Base-by-base conservation (phyloP, 2,329 filamentous ascomycete species). In the Hypoxylon sp. region DNA sequence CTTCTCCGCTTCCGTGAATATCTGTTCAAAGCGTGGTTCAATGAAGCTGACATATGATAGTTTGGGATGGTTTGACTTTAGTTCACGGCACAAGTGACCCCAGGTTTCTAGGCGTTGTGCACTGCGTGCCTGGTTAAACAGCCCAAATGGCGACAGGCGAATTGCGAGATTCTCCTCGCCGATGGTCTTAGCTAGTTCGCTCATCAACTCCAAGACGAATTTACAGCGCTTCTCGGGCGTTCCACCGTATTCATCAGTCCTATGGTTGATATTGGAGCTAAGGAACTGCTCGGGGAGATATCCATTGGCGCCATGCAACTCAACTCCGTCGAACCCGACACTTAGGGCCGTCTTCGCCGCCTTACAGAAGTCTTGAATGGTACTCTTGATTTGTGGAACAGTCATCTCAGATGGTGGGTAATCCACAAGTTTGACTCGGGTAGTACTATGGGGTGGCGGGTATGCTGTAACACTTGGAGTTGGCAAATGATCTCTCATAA, bases 281-380 rank as follows among this genome's bases (percentile, higher is more conserved):
- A 84, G 80, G 77, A 89, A 89, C 71, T 88, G 86, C 59, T 88
- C 85, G 35, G 85, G 78, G 5, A 88, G 78, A 67, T 87, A 87
- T 8, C 83, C 83, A 55, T 85, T 84, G 13, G 81, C 81, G 3
- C 60, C 60, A 52, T 71, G 69, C 11, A 70, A 24, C 54, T 71
- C 69, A 31, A 71, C 63, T 13, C 67, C 67, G 54, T 71, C 69
- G 8, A 71, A 71, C 11, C 69, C 69, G 19, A 64, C 63, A 9
- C 56, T 61, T 10, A 67, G 17, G 19, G 69, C 69, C 14, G 58
- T 56, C 37, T 39, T 61, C 13, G 69, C 67, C 6, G 74, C 76
- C 19, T 76, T 69, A 29, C 66, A 67, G 54, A 63, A 70, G 42
- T 71, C 60, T 13, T 54, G 48, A 11, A 71, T 54, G 3, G 63